Base-by-base conservation (phyloP, 2,329 filamentous ascomycete genomes). In the Colletotrichum sp. region DNA sequence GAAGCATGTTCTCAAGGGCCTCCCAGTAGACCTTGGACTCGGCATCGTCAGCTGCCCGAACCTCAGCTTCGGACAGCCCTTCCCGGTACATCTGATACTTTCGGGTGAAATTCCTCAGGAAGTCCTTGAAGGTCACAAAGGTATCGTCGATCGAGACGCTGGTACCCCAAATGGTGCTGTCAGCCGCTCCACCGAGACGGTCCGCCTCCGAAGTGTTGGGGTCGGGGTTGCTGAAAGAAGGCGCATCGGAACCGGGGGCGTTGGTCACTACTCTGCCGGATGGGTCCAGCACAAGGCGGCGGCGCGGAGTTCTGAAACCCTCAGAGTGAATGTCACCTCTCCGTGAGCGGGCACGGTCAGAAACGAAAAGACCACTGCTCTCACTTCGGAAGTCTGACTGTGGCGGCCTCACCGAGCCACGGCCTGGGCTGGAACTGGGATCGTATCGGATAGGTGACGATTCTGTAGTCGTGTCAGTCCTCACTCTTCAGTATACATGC, bases 1-100 rank as follows among this genome's bases (percentile, higher is more conserved):
- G 91, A 59, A 98, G 88, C 96, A 99, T 98, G 75, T 94, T 94
- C 84, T 97, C 93, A 83, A 98, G 88, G 81, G 95, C 93, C 73
- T 94, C 92, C 80, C 94, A 89, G 81, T 98, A 98, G 57, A 96
- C 93, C 79, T 94, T 95, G 34, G 93, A 91, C 76, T 95, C 92
- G 3, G 93, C 93, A 57, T 92, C 91, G 33, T 94, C 93, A 67
- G 93, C 87, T 2, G 87, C 88, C 61, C 92, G 87, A 34, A 93
- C 94, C 72, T 97, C 92, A 66, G 93, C 93, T 63, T 95, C 93
- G 1, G 94, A 90, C 78, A 94, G 90, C n/a, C 95, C 96, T 78
- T 98, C 95, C 27, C 92, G 91, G 86, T 96, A 97, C 90, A 98
- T 91, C 76, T 97, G 94, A 81, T 99, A 98, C 84, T 98, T 98